Percentiles rank a stretch among this genome's conserved stretches.
Evolutionary conservation across 805 yeast genomes (phyloP).

Genomic region (Candida endomychidarum): DNA sequence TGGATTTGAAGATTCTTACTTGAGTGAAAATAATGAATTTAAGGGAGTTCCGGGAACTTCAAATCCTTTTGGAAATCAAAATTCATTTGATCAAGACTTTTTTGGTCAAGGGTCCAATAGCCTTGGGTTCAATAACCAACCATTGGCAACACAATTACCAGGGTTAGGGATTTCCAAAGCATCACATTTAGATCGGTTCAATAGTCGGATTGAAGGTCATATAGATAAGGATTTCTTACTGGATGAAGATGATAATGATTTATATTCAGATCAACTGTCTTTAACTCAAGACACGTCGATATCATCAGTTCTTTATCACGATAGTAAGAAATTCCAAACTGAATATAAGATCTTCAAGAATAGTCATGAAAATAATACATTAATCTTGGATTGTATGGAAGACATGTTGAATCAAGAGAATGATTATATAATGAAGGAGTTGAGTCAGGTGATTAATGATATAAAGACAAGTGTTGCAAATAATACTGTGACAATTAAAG

Average conservation of each 20-base stretch:
- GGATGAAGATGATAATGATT: conserved; percentile 8
- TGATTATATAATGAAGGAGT: conserved; percentile 17
- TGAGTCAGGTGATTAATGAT: conserved; percentile 17
- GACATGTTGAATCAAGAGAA: conserved; percentile 28
- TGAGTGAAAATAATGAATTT: not conserved
- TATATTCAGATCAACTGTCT: conserved; percentile 10
- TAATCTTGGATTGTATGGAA: conserved; percentile 26
- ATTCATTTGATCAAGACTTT: too few relatives aligned
- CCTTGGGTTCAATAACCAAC: too few relatives aligned
- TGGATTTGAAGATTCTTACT: not conserved
- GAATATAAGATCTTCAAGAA: conserved; percentile 8
- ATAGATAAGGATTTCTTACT: conserved; percentile 3
- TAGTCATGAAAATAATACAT: conserved; percentile 15
- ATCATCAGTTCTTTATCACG: conserved; percentile 6
- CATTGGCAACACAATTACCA: not conserved
- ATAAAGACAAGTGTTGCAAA: conserved; percentile 20
- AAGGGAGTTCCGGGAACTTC: not conserved
- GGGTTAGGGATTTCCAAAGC: conserved; percentile 1
- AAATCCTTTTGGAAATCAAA: too few relatives aligned
- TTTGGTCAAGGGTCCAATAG: too few relatives aligned
- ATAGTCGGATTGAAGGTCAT: not conserved
- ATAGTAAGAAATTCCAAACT: not conserved
- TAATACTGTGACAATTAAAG: conserved; percentile 19
- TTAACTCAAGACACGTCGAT: conserved; percentile 10
- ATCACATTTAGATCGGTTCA: not conserved